Conservation (phyloP, 208 protist species). For the Endotrypanum monterogeii region DNA sequence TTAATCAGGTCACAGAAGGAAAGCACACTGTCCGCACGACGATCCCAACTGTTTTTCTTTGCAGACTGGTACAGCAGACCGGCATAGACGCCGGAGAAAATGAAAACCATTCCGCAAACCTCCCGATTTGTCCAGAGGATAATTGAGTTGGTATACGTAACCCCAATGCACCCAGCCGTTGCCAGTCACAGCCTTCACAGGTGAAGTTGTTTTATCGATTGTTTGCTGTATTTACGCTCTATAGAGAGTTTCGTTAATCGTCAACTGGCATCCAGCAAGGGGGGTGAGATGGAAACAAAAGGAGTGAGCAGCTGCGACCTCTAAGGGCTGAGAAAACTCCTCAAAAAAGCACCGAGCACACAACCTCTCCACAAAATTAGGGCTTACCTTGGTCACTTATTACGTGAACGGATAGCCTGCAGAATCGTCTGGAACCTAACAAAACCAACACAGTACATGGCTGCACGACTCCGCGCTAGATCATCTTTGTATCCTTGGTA, state of each 20-base stretch:
- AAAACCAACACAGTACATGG: constrained; percentile 69
- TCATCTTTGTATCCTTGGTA: constrained; percentile 58
- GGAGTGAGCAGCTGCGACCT: too few species aligned
- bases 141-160: not conserved
- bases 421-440: constrained; percentile 66
- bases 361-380: not conserved
- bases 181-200: not conserved
- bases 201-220: not conserved
- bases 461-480: constrained; percentile 21
- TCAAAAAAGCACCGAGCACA: not conserved
- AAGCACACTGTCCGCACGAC: not conserved
- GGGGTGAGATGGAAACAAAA: not conserved
- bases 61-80: not conserved
- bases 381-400: constrained; percentile 21
- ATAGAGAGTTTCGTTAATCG: not conserved
- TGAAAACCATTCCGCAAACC: not conserved
- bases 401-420: constrained; percentile 38
- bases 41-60: not conserved
- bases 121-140: too few species aligned
- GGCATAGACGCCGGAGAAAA: not conserved
- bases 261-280: not conserved
- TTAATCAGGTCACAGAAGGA: not conserved
- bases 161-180: too few species aligned
- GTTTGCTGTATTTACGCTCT: not conserved
- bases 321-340: not conserved